Base-by-base conservation (phyloP, 257 asterid species). In the Verbascum thapsus region DNA sequence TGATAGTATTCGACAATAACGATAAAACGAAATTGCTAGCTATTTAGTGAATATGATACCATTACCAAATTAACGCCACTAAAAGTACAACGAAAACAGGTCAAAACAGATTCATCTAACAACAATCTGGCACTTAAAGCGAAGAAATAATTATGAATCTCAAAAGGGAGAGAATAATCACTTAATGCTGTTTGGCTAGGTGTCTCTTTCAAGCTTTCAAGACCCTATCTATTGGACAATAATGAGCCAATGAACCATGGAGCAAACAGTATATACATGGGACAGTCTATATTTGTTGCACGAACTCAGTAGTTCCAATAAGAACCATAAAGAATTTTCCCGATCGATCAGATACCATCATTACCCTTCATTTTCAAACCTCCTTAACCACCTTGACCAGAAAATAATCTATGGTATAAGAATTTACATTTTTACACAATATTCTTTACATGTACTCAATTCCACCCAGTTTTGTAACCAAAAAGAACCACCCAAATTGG, bases 71-170 rank as follows among this genome's bases (percentile, higher is more conserved):
- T n/a, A n/a, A n/a, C n/a, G n/a, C n/a, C n/a, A n/a, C n/a, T n/a
- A n/a, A n/a, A n/a, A n/a, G n/a, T n/a, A n/a, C n/a, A 61, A 51
- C 54, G 35, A 61, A 53, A 51, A 66, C 58, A 63, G 38, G 58
- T 30, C 44, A 52, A 74, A 26, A 42, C 39, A 22, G 52, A 64
- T 30, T 8, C 55, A 18, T 20, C 56, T 26, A 77, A 43, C 63
- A 48, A 52, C 56, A 70, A 44, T 38, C 13, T 57, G 62, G 64
- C 50, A n/a, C 66, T 38, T 35, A 16, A 15, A 19, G 12, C 38
- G 50, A 59, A 23, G 53, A 53, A 68, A 58, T 37, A 38, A 52
- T 40, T 47, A 58, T 22, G 63, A 54, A 48, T 15, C 68, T 50
- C 41, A 58, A 50, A n/a, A 60, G 59, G 59, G 47, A 69, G 35